Conservation (phyloP, 2,329 filamentous ascomycete genomes). For the Sporothrix pseudoabietina region DNA sequence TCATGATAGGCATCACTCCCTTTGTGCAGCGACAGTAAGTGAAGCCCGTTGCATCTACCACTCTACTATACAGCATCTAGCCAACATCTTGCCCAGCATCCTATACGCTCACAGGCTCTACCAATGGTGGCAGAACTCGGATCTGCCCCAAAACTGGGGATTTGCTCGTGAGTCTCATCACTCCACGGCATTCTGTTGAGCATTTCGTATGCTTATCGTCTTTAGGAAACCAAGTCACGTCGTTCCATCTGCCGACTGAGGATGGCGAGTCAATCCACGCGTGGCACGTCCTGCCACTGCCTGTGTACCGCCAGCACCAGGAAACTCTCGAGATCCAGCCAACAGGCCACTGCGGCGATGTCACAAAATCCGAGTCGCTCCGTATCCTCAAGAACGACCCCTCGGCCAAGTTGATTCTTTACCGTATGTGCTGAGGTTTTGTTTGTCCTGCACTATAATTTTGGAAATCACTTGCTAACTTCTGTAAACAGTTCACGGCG, state of each 20-base stretch:
- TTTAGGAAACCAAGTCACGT: constrained; percentile 81
- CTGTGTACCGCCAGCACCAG: constrained; percentile 74
- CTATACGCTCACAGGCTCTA: constrained; percentile 82
- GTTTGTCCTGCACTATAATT: neutral
- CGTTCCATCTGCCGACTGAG: constrained; percentile 73
- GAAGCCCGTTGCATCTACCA: constrained; percentile 12
- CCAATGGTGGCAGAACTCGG: constrained; percentile 69
- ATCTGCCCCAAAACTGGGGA: constrained; percentile 78
- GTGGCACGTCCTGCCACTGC: constrained; percentile 86
- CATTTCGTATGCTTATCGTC: constrained; percentile 13
- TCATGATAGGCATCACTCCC: constrained; percentile 61
- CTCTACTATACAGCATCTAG: neutral
- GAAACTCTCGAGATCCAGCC: constrained; percentile 57
- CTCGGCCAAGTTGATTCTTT: constrained; percentile 63
- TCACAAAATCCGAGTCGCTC: constrained; percentile 62
- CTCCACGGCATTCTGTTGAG: neutral
- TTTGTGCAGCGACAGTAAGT: constrained; percentile 79
- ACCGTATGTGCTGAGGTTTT: constrained; percentile 51
- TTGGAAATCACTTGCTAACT: constrained; percentile 21
- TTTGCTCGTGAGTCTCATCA: constrained; percentile 67
- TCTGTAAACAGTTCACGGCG: constrained; percentile 59
- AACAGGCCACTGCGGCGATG: constrained; percentile 54
- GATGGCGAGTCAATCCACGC: constrained; percentile 80
- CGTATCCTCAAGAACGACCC: constrained; percentile 64
- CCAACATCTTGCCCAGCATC: constrained; percentile 55